Percentiles rank a stretch among this genome's conserved stretches.
Evolutionary conservation across 805 yeast genomes (phyloP).

Genomic region (Lachancea cidri): DNA sequence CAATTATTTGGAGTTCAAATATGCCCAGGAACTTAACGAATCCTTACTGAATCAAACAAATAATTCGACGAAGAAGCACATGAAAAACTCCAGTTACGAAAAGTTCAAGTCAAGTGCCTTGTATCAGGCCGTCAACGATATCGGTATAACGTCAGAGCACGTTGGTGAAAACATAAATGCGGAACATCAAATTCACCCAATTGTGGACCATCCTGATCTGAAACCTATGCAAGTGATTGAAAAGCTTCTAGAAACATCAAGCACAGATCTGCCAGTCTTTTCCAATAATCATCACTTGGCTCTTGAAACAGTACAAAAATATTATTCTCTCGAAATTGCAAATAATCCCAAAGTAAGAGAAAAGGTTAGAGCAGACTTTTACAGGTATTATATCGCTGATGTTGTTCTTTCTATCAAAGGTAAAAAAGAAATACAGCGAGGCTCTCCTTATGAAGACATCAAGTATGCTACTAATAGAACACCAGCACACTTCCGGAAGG

Average conservation of each 20-base stretch:
- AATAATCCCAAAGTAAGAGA: constrained; percentile 77
- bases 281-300: constrained; percentile 54
- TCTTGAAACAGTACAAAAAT: constrained; percentile 64
- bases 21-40: constrained; percentile 40
- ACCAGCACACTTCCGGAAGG: constrained; percentile 62
- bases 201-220: constrained; percentile 56
- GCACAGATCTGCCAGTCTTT: constrained; percentile 36
- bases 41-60: constrained; percentile 24
- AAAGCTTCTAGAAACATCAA: constrained; percentile 32
- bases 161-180: constrained; percentile 78
- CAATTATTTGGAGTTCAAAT: constrained; percentile 75
- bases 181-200: constrained; percentile 60
- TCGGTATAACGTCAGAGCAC: constrained; percentile 74
- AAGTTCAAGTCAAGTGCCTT: constrained; percentile 60
- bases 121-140: constrained; percentile 58
- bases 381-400: constrained; percentile 60
- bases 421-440: constrained; percentile 65
- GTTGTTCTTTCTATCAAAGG: constrained; percentile 83
- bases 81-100: constrained; percentile 58
- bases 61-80: constrained; percentile 44
- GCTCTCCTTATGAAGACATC: constrained; percentile 80
- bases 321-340: constrained; percentile 72
- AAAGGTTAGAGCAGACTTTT: constrained; percentile 58
- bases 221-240: constrained; percentile 59
- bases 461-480: constrained; percentile 84